Evolutionary conservation across 2,329 filamentous ascomycete species (phyloP), one percentile per base, ranked within the genome.

Genomic region (Trichoderma cornu-damae): DNA sequence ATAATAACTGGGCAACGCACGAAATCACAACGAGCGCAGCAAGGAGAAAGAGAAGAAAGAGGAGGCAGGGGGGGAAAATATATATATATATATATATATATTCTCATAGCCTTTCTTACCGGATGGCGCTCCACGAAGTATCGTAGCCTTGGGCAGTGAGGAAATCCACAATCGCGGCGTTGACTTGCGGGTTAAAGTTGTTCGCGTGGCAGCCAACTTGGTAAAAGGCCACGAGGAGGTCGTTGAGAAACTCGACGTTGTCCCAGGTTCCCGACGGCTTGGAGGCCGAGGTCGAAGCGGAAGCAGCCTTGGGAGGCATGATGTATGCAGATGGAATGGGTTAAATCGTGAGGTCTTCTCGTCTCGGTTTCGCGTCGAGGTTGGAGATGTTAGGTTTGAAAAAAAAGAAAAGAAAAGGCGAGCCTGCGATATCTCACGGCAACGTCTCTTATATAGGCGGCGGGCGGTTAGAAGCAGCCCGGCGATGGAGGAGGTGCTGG

Each of bases 91-190:
- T n/a, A n/a, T n/a, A n/a, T n/a, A n/a, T n/a, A n/a, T n/a, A n/a
- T n/a, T 6, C 28, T 9, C 5, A 30, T 9, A n/a, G 28, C 5
- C 1, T 4, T 7, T 68, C 73, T 42, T 70, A 78, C 77, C 77
- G 74, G 49, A 79, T 69, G 1, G 67, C 73, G 28, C 79, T 72
- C 74, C 75, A 79, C 3, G 72, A 73, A n/a, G 73, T 71, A 5
- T 61, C 59, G 50, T 71, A 66, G 6, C 73, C 69, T 5, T 61
- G 62, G 11, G 60, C 40, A n/a, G 66, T 61, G 55, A 77, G 66
- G n/a, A 68, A 68, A 6, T 60, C 60, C 44, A 69, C 65, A 48
- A 78, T 63, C 1, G 63, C 63, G 0, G 67, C 64, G 50, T 69
- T 70, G 32, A 67, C 60, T 24, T 67, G 59, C 12, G 66, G 47